Conservation (phyloP, 2,329 filamentous ascomycete genomes). For the Trichoderma cornu-damae region DNA sequence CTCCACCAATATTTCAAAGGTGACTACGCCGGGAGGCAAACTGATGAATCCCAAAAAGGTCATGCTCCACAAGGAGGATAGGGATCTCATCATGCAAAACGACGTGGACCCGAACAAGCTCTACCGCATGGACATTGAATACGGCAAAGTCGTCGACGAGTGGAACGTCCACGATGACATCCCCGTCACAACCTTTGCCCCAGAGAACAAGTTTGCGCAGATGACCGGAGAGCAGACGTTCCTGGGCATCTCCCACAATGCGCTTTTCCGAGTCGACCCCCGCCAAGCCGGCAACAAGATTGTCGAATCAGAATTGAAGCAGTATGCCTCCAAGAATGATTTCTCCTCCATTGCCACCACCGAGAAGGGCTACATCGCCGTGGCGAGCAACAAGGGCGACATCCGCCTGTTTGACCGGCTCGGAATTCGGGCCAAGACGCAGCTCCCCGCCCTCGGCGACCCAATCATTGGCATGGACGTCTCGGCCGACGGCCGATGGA, state of each 20-base stretch:
- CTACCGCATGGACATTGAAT: constrained; percentile 96
- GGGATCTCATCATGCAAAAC: constrained; percentile 85
- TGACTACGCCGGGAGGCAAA: constrained; percentile 80
- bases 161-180: constrained; percentile 99
- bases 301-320: constrained; percentile 87
- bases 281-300: constrained; percentile 86
- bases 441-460: constrained; percentile 91
- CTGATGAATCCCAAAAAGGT: constrained; percentile 93
- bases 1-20: constrained; percentile 93
- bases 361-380: constrained; percentile 92
- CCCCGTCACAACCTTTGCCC: constrained; percentile 82
- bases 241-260: constrained; percentile 86
- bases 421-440: constrained; percentile 95
- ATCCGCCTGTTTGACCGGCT: constrained; percentile 94
- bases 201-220: constrained; percentile 96
- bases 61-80: constrained; percentile 89
- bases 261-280: constrained; percentile 89
- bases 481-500: constrained; percentile 91
- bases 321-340: constrained; percentile 94
- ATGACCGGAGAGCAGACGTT: constrained; percentile 96
- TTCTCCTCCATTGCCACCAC: constrained; percentile 94
- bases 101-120: constrained; percentile 78
- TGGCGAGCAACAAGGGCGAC: constrained; percentile 96
- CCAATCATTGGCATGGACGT: constrained; percentile 93
- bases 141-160: constrained; percentile 95